Evolutionary conservation across 257 asterid genomes (phyloP), one percentile per base, ranked within the genome.

Genomic region (Fraxinus pennsylvanica): DNA sequence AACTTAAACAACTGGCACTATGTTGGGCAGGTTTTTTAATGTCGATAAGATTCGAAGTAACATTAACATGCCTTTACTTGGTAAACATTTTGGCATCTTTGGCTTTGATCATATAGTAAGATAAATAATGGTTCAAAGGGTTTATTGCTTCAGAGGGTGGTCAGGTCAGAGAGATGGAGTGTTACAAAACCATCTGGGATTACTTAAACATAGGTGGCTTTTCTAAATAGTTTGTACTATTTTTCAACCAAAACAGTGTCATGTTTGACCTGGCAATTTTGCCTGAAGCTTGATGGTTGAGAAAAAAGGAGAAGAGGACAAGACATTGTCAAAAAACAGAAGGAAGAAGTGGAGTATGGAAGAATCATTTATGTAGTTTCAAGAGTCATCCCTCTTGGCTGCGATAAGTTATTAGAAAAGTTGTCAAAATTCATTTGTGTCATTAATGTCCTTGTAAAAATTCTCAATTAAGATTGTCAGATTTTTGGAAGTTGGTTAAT

Each of bases 71-170:
- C 30, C 36, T 63, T 22, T 54, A 1, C 25, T 54, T 22, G 8
- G 19, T 80, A 36, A 45, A 73, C 25, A 68, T 69, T 74, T 50
- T 63, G 43, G 54, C 71, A 47, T 75, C 66, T 72, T 25, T 80
- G 72, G 68, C 41, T 27, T n/a, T 52, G 25, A 39, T 71, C 39
- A 59, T 54, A 15, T 54, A 14, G 15, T 9, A 78, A 57, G 72
- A 52, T 76, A 27, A 63, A 22, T 63, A 27, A 59, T 15, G 7
- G 59, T 47, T 59, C 29, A 59, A 59, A n/a, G 67, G 69, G 69
- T 27, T 63, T 63, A 63, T 63, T 63, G 19, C 36, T 22, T 22
- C 33, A 1, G 35, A 25, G 33, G 69, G 0, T 29, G 68, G 3
- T 63, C 33, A 2, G 68, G 3, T 63, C 33, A 2, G 36, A 63